These are phyloP conservation scores for Cryptococcus sp. DNA, from an alignment of 1,284 basidiomycete species.

Conservation along the genomic window DNA sequence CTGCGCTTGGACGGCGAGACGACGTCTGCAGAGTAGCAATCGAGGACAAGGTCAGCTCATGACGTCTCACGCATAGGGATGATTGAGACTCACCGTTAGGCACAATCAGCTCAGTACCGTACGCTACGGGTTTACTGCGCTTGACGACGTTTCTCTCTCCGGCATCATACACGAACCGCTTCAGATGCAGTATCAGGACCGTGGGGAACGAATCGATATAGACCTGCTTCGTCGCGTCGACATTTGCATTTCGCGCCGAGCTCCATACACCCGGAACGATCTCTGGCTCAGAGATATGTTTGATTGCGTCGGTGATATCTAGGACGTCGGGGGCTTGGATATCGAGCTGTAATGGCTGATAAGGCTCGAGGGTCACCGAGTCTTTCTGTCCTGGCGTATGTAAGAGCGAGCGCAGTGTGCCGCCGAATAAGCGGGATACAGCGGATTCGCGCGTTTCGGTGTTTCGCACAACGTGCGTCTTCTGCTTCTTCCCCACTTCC, in stretches of 20 bases:
- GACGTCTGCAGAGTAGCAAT: slow-evolving; percentile 59
- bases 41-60: background rate
- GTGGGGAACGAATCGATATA: slow-evolving; percentile 83
- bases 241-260: slow-evolving; percentile 61
- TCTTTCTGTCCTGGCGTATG: slow-evolving; percentile 79
- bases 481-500: slow-evolving; percentile 90
- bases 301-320: slow-evolving; percentile 80
- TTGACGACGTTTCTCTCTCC: slow-evolving; percentile 65
- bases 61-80: background rate
- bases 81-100: slow-evolving; percentile 60
- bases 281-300: slow-evolving; percentile 77
- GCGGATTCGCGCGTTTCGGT: slow-evolving; percentile 80
- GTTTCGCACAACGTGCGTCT: slow-evolving; percentile 76
- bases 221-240: slow-evolving; percentile 85
- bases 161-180: slow-evolving; percentile 88
- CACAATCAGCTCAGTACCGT: slow-evolving; percentile 76
- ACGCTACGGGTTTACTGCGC: slow-evolving; percentile 77
- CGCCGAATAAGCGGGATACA: slow-evolving; percentile 89
- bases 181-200: slow-evolving; percentile 86
- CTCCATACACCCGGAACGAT: slow-evolving; percentile 71
- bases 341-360: slow-evolving; percentile 84
- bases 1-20: slow-evolving; percentile 62
- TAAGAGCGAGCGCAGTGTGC: slow-evolving; percentile 86
- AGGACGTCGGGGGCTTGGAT: slow-evolving; percentile 79
- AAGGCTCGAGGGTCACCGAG: slow-evolving; percentile 88